phyloP scores from a whole-genome alignment of 345 rosid species.

The Hibiscus mutabilis region DNA sequence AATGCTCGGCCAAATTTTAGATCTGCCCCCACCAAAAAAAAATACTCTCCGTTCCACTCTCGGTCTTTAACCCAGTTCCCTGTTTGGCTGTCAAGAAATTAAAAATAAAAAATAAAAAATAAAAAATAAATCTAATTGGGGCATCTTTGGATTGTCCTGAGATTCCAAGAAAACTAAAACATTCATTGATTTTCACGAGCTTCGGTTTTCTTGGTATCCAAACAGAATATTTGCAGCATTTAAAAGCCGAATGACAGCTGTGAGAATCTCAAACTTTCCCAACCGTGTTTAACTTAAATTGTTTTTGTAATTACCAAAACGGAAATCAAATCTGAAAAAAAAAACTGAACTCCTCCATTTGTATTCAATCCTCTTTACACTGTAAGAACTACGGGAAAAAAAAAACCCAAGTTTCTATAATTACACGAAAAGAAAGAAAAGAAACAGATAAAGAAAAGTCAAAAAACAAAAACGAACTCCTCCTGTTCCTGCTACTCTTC shows the following conservation, averaged over 20 bases:
- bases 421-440: neutral
- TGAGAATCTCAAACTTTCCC: neutral
- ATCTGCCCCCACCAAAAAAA: neutral
- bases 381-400: neutral
- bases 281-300: neutral
- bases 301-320: neutral
- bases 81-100: neutral
- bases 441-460: neutral
- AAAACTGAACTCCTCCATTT: neutral
- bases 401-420: neutral
- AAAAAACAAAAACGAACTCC: neutral
- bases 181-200: neutral
- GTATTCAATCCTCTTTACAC: slow-evolving; percentile 4
- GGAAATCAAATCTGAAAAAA: neutral
- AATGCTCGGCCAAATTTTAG: neutral
- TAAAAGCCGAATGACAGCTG: neutral
- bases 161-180: neutral
- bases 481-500: neutral
- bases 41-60: neutral
- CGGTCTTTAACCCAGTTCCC: neutral
- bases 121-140: neutral
- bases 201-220: neutral
- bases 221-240: neutral
- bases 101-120: neutral
- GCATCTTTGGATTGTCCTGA: neutral